Conservation (phyloP, 2,329 filamentous ascomycete species). For the Fusarium anthophilum region DNA sequence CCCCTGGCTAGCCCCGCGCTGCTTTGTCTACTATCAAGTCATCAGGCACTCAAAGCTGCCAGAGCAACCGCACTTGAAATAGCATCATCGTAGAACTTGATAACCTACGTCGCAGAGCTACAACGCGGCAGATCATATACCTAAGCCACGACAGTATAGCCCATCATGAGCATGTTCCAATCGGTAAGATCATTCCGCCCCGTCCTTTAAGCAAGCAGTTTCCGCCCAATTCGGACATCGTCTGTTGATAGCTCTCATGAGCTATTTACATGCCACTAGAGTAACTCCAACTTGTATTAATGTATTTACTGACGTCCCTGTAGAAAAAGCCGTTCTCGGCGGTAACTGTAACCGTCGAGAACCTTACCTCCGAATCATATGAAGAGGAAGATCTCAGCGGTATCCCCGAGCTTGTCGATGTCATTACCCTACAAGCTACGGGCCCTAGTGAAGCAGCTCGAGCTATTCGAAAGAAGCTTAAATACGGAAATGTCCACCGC, state of each 20-base stretch:
- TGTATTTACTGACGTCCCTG: not conserved
- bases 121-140: not conserved
- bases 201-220: not conserved
- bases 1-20: constrained; percentile 2
- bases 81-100: constrained; percentile 22
- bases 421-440: constrained; percentile 86
- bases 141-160: not conserved
- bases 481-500: constrained; percentile 94
- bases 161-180: constrained; percentile 43
- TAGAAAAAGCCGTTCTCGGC: constrained; percentile 85
- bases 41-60: constrained; percentile 8
- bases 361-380: constrained; percentile 87
- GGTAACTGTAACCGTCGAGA: constrained; percentile 91
- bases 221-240: not conserved
- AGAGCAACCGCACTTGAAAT: constrained; percentile 14
- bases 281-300: not conserved
- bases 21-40: constrained; percentile 7
- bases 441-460: constrained; percentile 90
- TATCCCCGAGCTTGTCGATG: constrained; percentile 93
- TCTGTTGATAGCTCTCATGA: not conserved
- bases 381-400: constrained; percentile 92
- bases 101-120: not conserved
- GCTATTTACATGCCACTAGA: constrained; percentile 23
- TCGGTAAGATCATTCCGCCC: constrained; percentile 31
- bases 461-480: constrained; percentile 96